Evolutionary conservation across 2,329 filamentous ascomycete species (phyloP).

Genomic region (Ophiostoma himal-ulmi): DNA sequence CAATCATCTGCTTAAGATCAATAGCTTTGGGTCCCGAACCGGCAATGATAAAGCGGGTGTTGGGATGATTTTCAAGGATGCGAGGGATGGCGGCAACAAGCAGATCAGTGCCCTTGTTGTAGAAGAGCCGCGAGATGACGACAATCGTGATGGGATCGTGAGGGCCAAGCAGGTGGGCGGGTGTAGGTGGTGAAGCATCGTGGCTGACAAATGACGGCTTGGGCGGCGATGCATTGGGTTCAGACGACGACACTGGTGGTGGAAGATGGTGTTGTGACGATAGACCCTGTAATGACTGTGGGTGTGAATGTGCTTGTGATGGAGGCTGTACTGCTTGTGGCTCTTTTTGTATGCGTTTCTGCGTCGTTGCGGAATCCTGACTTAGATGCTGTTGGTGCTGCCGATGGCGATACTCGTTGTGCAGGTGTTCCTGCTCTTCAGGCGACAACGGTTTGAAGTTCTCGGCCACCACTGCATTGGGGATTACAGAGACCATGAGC

Average conservation of each 20-base stretch:
- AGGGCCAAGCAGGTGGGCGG: conserved; percentile 66
- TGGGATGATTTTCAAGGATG: conserved; percentile 81
- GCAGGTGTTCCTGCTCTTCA: conserved; percentile 32
- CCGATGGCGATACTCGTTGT: conserved; percentile 25
- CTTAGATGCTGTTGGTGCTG: conserved; percentile 16
- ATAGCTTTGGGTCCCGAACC: conserved; percentile 96
- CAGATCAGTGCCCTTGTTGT: conserved; percentile 96
- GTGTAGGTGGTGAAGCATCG: conserved; percentile 34
- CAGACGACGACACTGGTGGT: conserved; percentile 12
- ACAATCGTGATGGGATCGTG: conserved; percentile 91
- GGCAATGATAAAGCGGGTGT: conserved; percentile 94
- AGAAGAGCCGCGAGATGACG: conserved; percentile 93
- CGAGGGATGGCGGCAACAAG: conserved; percentile 93
- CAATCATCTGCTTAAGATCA: conserved; percentile 95
- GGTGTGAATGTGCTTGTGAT: not conserved
- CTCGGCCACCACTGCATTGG: conserved; percentile 93
- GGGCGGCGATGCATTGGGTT: conserved; percentile 18
- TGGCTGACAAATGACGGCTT: conserved; percentile 33
- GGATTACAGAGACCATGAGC: conserved; percentile 94
- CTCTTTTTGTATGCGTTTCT: not conserved
- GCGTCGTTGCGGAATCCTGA: conserved; percentile 14
- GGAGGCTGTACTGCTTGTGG: not conserved
- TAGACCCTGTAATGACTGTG: not conserved
- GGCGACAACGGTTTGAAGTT: conserved; percentile 75
- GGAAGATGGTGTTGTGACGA: not conserved